Evolutionary conservation across 768 basidiomycete species (phyloP), one percentile per base, ranked within the genome.

Genomic region (Trichaptum fuscoviolaceum): DNA sequence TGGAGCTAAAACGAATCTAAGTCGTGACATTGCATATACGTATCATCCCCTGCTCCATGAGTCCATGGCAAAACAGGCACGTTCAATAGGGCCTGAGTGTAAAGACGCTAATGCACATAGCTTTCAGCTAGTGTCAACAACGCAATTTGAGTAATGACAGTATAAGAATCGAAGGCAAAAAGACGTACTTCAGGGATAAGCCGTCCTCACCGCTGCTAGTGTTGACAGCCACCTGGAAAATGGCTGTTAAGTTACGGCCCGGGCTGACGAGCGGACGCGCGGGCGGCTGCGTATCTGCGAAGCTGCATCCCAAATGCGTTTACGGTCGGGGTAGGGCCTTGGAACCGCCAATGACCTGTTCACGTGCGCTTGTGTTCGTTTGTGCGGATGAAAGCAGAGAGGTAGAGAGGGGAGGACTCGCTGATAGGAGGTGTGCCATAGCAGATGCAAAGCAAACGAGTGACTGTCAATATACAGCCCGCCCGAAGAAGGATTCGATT

Each of bases 381-480:
- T n/a, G n/a, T n/a, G n/a, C n/a, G n/a, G n/a, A n/a, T n/a, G n/a
- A n/a, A n/a, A n/a, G n/a, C n/a, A n/a, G 20, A 36, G 27, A 5
- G 58, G 36, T 0, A 76, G 77, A 0, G 71, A 36, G 0, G 69
- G 69, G 17, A 69, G 64, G 34, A 66, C 77, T 26, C 26, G 81
- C 83, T 83, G 35, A 77, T 67, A 2, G 85, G 84, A 27, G 83
- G 74, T 20, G 82, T 82, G 12, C 85, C 84, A 72, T 82, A 86
- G 8, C 84, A 77, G 58, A 84, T 77, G 15, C 75, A 73, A 15
- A 82, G 73, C 66, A 81, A 83, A n/a, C n/a, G n/a, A n/a, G n/a
- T n/a, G n/a, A n/a, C n/a, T n/a, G n/a, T n/a, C n/a, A n/a, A n/a
- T n/a, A n/a, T n/a, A n/a, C n/a, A n/a, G n/a, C n/a, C n/a, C n/a